Evolutionary conservation across 2,329 filamentous ascomycete species (phyloP), one percentile per base, ranked within the genome.

Genomic region (Zasmidium citrigriseum): DNA sequence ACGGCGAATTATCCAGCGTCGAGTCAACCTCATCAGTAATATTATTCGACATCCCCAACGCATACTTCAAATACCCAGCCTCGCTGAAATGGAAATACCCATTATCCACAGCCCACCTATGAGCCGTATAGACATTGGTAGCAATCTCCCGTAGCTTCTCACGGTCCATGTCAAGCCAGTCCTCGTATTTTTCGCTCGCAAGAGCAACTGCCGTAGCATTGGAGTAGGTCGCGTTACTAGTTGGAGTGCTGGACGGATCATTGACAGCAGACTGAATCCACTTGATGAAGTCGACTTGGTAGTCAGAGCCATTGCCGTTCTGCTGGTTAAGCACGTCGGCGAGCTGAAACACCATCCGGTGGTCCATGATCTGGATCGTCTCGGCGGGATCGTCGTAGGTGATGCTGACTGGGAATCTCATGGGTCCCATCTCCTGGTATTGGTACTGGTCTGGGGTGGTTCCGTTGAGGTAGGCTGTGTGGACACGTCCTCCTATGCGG

Each of bases 341-440:
- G 1, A 89, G 77, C 67, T 88, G 83, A 70, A 87, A 88, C 0
- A 88, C 84, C 68, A 89, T 78, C 24, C 83, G 79, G 66, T 88
- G 85, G 64, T 89, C 86, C 9, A 81, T 80, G 61, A 88, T 84
- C 58, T 85, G 80, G 2, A 81, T 64, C 0, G 82, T 86, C 65
- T 83, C 77, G 61, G 86, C 85, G n/a, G 79, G 78, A 24, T 76
- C 76, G 1, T 78, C 69, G 61, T 83, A 79, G 1, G 70, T 75
- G 16, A 78, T 72, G 2, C 77, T 79, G 16, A 82, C 76, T 0
- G 86, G 86, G 63, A 89, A 85, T 1, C 86, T 76, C 85, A 89
- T 88, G 0, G 85, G 84, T 0, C 86, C 86, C 83, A 82, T 82
- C 68, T 88, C 86, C 65, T 88, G 85, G 69, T 89, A 89, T 20